Conservation (phyloP, 345 rosid genomes). For the Lepidium aucheri region DNA sequence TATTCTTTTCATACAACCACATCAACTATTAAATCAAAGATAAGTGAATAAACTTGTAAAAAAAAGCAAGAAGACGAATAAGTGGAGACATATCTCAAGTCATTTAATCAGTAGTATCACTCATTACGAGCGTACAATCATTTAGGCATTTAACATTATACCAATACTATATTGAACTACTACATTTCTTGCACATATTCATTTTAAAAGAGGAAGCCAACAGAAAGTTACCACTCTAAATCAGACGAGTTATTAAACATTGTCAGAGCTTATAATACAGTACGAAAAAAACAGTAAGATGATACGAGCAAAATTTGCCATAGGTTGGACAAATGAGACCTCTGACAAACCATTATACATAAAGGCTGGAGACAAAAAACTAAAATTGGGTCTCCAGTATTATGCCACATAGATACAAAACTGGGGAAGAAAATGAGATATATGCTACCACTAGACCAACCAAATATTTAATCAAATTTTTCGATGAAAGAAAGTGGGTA, state of each 20-base stretch:
- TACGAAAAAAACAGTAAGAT: background rate
- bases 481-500: background rate
- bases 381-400: background rate
- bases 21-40: background rate
- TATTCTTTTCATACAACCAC: background rate
- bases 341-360: background rate
- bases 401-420: background rate
- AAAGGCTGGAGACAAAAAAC: background rate
- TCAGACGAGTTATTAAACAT: background rate
- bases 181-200: background rate
- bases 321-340: background rate
- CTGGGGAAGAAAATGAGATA: background rate
- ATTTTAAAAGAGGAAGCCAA: background rate
- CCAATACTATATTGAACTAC: background rate
- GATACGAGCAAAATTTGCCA: background rate
- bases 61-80: background rate
- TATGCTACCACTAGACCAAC: background rate
- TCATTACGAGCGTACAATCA: background rate
- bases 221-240: background rate
- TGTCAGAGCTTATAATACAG: background rate
- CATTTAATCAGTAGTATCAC: background rate
- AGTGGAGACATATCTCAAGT: background rate
- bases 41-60: background rate
- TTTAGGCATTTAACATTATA: background rate
- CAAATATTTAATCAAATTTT: background rate